phyloP scores from a whole-genome alignment of 352 stramenopile genomes.

The Pythium dissotocum region DNA sequence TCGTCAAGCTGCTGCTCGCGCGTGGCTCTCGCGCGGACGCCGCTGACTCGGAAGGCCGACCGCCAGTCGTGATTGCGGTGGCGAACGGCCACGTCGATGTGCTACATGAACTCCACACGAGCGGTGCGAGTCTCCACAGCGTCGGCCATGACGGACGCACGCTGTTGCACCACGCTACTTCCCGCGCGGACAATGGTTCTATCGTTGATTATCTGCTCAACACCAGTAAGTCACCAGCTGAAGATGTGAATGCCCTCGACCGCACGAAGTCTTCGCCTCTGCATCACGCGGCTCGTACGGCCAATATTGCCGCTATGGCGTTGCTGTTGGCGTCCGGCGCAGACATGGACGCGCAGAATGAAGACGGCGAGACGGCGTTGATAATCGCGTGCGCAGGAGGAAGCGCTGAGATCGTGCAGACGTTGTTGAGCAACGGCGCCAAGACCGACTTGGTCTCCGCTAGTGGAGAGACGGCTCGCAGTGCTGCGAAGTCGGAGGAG shows the following conservation, averaged over 20 bases:
- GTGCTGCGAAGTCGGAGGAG: conserved; percentile 7
- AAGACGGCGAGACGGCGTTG: conserved; percentile 10
- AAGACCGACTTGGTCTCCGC: not conserved
- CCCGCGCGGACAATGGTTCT: not conserved
- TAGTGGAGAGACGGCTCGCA: not conserved
- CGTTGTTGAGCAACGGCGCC: conserved; percentile 5
- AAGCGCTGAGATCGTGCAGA: not conserved
- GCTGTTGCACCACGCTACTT: conserved; percentile 28
- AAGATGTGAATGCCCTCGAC: not conserved
- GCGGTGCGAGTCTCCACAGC: conserved; percentile 33
- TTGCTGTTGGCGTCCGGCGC: not conserved
- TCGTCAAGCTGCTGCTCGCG: not conserved
- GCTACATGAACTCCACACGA: conserved; percentile 34
- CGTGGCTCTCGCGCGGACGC: not conserved
- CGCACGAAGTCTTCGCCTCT: not conserved
- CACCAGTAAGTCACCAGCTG: not conserved
- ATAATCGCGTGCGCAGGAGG: conserved; percentile 3
- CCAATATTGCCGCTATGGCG: not conserved
- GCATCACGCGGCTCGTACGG: not conserved
- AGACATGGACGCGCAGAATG: not conserved
- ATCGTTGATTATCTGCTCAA: conserved; percentile 1
- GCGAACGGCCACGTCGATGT: conserved; percentile 37
- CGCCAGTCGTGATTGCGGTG: conserved; percentile 40
- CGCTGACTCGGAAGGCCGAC: conserved; percentile 34
- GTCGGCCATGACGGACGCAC: conserved; percentile 28